Evolutionary conservation across 2,329 filamentous ascomycete species (phyloP).

Genomic region (Nothophoma quercina): DNA sequence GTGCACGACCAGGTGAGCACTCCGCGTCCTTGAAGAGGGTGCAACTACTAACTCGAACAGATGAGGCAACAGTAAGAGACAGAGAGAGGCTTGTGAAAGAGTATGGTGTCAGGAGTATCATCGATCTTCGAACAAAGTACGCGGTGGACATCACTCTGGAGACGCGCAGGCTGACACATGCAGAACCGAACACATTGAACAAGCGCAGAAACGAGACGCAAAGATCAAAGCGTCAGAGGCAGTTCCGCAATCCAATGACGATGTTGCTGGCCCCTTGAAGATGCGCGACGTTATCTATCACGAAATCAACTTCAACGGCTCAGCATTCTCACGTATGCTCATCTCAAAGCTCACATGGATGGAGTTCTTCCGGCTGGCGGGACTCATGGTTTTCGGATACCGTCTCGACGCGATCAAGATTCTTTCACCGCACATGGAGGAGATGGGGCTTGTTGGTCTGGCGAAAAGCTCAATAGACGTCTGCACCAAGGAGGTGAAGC

Average conservation of each 20-base stretch:
- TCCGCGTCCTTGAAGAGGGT: background rate
- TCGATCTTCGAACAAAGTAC: conserved; percentile 82
- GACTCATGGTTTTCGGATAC: conserved; percentile 71
- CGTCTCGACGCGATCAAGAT: conserved; percentile 74
- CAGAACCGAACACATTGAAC: conserved; percentile 76
- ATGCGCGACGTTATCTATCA: conserved; percentile 71
- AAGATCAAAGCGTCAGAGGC: conserved; percentile 56
- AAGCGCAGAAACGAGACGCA: conserved; percentile 67
- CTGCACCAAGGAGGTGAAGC: conserved; percentile 68
- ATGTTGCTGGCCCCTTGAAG: conserved; percentile 63
- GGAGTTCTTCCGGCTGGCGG: conserved; percentile 68
- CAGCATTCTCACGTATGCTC: conserved; percentile 72
- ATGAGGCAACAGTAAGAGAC: conserved; percentile 75
- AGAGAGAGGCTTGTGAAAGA: conserved; percentile 65
- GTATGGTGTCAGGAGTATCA: conserved; percentile 72
- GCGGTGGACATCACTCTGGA: background rate
- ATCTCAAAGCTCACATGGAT: conserved; percentile 73
- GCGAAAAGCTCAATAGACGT: conserved; percentile 73
- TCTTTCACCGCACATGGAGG: conserved; percentile 73
- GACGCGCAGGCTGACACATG: conserved; percentile 5
- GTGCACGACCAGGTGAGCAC: conserved; percentile 45
- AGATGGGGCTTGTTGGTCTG: conserved; percentile 74
- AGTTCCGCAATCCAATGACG: conserved; percentile 57
- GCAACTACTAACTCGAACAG: conserved; percentile 48
- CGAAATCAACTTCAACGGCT: conserved; percentile 77